A percentile compares a stretch with the other conserved stretches of the same genome.
Evolutionary conservation across 2,329 filamentous ascomycete genomes (phyloP).

Genomic region (Colletotrichum tropicale): DNA sequence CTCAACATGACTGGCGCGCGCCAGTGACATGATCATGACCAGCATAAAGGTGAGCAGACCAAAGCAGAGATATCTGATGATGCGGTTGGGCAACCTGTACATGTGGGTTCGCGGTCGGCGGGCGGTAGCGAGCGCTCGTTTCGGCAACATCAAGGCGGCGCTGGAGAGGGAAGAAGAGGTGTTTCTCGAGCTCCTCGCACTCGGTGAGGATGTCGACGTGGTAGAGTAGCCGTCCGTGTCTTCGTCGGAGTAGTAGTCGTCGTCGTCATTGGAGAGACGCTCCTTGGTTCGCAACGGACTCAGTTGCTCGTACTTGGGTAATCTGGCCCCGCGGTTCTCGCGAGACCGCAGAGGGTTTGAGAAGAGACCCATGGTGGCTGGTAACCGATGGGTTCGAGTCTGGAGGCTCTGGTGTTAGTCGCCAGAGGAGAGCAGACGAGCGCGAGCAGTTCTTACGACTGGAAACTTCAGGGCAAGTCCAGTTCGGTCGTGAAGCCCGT

Average conservation of each 20-base stretch:
- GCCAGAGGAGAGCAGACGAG: neutral
- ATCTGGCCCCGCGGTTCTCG: constrained; percentile 41
- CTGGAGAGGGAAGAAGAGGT: constrained; percentile 49
- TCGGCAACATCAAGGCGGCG: constrained; percentile 49
- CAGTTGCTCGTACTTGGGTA: constrained; percentile 57
- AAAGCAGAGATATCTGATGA: constrained; percentile 80
- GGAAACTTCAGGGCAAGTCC: neutral
- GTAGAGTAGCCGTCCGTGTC: constrained; percentile 45
- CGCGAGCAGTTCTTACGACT: neutral
- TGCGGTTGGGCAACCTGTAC: constrained; percentile 72
- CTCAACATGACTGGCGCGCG: constrained; percentile 75
- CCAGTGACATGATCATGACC: constrained; percentile 77
- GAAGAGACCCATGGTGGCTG: constrained; percentile 51
- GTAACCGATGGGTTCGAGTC: constrained; percentile 7
- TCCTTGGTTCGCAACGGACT: constrained; percentile 44
- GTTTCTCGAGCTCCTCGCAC: constrained; percentile 59
- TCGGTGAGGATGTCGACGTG: constrained; percentile 47
- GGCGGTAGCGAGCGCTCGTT: constrained; percentile 34
- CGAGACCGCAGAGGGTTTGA: constrained; percentile 53
- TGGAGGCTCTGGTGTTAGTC: neutral
- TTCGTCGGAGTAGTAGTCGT: constrained; percentile 50
- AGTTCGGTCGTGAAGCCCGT: neutral
- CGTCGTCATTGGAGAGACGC: constrained; percentile 55
- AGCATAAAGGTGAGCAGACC: constrained; percentile 71
- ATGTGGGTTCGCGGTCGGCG: constrained; percentile 40